Percentiles rank a stretch among this genome's conserved stretches.
These are phyloP conservation scores for Auricularia heimuer DNA, from an alignment of 768 basidiomycete genomes.

Conservation along the genomic window DNA sequence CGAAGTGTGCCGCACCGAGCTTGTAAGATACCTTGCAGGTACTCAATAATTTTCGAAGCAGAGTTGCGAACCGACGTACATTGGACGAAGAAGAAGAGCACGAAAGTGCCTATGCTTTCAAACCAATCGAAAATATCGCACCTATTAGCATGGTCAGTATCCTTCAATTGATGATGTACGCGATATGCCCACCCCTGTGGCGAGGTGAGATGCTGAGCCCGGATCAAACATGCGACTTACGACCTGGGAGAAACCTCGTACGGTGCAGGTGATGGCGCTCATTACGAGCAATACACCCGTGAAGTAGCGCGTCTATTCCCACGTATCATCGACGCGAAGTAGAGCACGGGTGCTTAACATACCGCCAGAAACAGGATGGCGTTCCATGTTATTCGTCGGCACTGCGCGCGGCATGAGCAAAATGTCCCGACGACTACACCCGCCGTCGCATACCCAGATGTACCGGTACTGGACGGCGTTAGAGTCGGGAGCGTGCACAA, in stretches of 20 bases:
- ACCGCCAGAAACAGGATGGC: neutral
- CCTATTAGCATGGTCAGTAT: neutral
- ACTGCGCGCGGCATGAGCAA: neutral
- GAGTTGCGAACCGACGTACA: neutral
- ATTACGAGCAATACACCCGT: neutral
- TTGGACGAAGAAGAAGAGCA: neutral
- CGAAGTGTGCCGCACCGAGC: neutral
- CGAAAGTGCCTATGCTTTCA: neutral
- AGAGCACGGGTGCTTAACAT: neutral
- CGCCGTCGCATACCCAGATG: neutral
- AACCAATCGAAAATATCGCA: slow-evolving; percentile 1
- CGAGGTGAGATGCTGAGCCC: neutral
- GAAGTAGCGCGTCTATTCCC: slow-evolving; percentile 1
- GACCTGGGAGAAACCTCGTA: neutral
- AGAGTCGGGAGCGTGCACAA: neutral
- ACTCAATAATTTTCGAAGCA: neutral
- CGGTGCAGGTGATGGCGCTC: neutral
- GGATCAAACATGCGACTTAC: neutral
- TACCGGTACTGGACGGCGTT: neutral
- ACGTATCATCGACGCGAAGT: neutral
- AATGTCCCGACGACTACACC: neutral
- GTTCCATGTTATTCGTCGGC: neutral
- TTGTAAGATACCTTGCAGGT: neutral
- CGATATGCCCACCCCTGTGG: neutral
- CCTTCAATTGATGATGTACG: neutral